Conservation (phyloP, 768 basidiomycete genomes). For the Paxillus ammoniavirescens region DNA sequence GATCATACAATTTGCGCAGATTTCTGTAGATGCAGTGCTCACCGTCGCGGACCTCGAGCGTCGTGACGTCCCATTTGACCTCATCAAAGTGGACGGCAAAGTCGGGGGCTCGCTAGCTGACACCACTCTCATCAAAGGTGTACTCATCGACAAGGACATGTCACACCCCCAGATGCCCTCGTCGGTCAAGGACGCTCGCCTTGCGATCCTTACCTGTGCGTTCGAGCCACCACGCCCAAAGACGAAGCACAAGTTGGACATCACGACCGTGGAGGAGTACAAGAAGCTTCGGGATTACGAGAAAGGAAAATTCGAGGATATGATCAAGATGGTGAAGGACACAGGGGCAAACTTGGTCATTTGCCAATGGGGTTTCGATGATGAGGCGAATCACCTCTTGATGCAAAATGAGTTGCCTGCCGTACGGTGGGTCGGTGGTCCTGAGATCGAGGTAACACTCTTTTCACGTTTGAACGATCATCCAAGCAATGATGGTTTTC, state of each 20-base stretch:
- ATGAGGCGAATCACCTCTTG: constrained; percentile 96
- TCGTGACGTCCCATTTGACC: constrained; percentile 93
- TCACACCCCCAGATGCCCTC: constrained; percentile 98
- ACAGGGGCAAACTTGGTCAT: constrained; percentile 98
- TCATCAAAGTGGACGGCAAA: constrained; percentile 99
- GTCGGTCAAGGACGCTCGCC: constrained; percentile 79
- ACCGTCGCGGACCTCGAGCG: constrained; percentile 94
- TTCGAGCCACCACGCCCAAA: constrained; percentile 99
- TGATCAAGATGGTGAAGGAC: constrained; percentile 96
- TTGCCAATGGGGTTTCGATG: constrained; percentile 99
- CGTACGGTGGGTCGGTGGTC: constrained; percentile 98
- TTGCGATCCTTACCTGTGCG: constrained; percentile 97
- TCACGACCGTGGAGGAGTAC: constrained; percentile 95
- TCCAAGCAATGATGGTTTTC: neutral
- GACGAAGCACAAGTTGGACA: constrained; percentile 98
- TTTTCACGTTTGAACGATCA: neutral
- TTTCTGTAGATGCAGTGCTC: constrained; percentile 96
- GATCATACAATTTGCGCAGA: constrained; percentile 91
- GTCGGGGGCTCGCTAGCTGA: constrained; percentile 97
- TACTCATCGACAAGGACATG: constrained; percentile 99
- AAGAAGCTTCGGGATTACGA: constrained; percentile 94
- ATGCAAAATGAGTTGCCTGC: constrained; percentile 98
- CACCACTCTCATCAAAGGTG: constrained; percentile 92
- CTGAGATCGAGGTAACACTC: constrained; percentile 86
- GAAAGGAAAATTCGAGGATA: constrained; percentile 92